phyloP scores from a whole-genome alignment of 2,329 filamentous ascomycete species.

The Ceratocystis cacaofunesta region DNA sequence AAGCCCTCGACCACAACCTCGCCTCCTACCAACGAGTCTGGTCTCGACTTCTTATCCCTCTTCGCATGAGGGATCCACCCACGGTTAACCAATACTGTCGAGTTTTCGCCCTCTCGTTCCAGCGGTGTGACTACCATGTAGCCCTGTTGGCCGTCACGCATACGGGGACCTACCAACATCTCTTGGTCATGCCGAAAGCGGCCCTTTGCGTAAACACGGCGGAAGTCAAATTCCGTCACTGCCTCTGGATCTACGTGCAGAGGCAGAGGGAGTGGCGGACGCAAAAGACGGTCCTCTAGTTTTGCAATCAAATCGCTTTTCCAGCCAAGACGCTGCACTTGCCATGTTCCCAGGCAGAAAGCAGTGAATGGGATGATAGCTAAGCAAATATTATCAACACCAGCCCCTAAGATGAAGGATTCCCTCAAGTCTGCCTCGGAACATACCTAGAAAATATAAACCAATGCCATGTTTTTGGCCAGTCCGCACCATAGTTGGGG shows the following conservation, averaged over 20 bases:
- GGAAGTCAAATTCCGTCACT: constrained; percentile 80
- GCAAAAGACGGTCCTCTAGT: constrained; percentile 81
- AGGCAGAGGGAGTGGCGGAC: constrained; percentile 71
- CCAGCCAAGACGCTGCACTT: constrained; percentile 83
- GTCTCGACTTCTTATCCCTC: constrained; percentile 48
- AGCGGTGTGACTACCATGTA: constrained; percentile 86
- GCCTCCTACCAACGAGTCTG: constrained; percentile 50
- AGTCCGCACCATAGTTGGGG: constrained; percentile 62
- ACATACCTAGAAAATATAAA: constrained; percentile 57
- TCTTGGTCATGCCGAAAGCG: constrained; percentile 73
- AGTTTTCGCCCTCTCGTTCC: constrained; percentile 46
- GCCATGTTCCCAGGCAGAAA: constrained; percentile 84
- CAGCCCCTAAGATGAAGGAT: constrained; percentile 1
- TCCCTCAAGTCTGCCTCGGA: constrained; percentile 6
- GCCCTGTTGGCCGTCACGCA: constrained; percentile 78
- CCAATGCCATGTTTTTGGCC: constrained; percentile 63
- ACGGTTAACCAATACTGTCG: constrained; percentile 71
- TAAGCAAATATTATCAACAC: constrained; percentile 18
- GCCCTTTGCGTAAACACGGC: constrained; percentile 64
- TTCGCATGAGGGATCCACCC: constrained; percentile 82
- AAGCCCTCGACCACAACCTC: constrained; percentile 71
- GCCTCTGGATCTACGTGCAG: constrained; percentile 67
- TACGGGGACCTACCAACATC: constrained; percentile 86
- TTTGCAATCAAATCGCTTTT: constrained; percentile 85
- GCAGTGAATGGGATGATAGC: constrained; percentile 83